Evolutionary conservation across 768 basidiomycete species (phyloP), one percentile per base, ranked within the genome.

Genomic region (Cytidiella melzeri): DNA sequence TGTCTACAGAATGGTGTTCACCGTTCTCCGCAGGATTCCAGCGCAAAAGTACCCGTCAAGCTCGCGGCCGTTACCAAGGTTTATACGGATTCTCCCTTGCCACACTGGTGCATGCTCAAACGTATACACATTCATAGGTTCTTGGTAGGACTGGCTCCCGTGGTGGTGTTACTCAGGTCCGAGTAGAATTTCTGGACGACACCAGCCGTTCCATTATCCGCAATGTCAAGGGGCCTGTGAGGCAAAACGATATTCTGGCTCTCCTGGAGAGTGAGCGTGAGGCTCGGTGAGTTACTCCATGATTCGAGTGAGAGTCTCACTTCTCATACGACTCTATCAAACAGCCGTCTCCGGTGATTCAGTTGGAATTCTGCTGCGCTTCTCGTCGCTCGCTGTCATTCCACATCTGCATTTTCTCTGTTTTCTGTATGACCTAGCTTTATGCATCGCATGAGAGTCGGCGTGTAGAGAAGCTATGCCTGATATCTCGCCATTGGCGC

Each of bases 131-230:
- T 50, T 38, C 46, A 59, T 57, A 96, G 92, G 92, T 98, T 69
- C 85, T 98, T 63, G 96, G 96, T 64, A 85, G 96, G 64, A 99
- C 96, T 66, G 95, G 95, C 55, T 97, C 94, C 61, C 91, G 95
- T 67, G 95, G 95, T 73, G 95, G 95, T 75, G 93, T 98, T 63
- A 97, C 93, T 54, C 94, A 97, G 77, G 94, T 97, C 72, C 92
- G 95, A 58, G 96, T 99, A 59, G 96, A 98, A 68, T 96, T 99
- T 76, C 85, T 98, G 87, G 95, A 98, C 68, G 94, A 98, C 69
- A 82, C 89, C 48, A 81, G 84, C 57, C 88, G 95, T 62, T 87
- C 90, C 58, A 96, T 99, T 71, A 95, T 97, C 71, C 90, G 95
- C 46, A 99, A 99, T 74, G 95, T 98, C 59, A 98, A 98, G 73